phyloP scores from a whole-genome alignment of 192 early-diverging fungal genomes.

The Jimgerdemannia lactiflua region DNA sequence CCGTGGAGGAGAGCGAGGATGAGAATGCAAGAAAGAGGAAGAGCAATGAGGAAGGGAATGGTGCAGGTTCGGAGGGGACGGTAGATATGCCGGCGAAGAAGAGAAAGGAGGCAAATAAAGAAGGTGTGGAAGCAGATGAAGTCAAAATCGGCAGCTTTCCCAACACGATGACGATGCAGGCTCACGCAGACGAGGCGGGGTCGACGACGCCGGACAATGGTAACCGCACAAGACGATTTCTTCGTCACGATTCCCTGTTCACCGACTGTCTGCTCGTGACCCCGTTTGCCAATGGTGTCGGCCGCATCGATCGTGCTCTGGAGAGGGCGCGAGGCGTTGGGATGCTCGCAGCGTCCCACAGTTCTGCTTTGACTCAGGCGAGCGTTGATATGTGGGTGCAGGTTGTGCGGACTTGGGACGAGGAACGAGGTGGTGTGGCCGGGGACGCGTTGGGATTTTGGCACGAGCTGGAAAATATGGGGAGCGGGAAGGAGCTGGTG shows the following conservation, averaged over 20 bases:
- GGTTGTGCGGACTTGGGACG: neutral
- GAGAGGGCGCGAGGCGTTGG: neutral
- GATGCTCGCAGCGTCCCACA: neutral
- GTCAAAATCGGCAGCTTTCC: neutral
- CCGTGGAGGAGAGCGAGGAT: neutral
- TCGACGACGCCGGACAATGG: neutral
- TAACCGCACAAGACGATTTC: neutral
- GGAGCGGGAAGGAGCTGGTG: neutral
- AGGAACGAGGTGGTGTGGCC: neutral
- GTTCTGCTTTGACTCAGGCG: neutral
- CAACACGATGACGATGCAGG: neutral
- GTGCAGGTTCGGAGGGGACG: neutral
- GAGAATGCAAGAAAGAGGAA: neutral
- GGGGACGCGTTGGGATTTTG: neutral
- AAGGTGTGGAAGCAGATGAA: neutral
- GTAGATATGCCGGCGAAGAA: neutral
- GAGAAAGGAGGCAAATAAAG: neutral
- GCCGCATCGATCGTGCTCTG: neutral
- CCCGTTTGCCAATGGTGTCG: neutral
- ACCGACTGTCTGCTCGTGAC: neutral
- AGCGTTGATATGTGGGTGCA: neutral
- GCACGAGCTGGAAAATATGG: neutral
- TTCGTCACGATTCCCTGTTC: neutral
- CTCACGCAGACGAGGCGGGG: neutral
- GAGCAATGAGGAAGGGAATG: neutral